Percentiles rank a stretch among this genome's conserved stretches.
Conservation (phyloP, 2,329 filamentous ascomycete species). For the Pseudopyrenochaeta lycopersici region DNA sequence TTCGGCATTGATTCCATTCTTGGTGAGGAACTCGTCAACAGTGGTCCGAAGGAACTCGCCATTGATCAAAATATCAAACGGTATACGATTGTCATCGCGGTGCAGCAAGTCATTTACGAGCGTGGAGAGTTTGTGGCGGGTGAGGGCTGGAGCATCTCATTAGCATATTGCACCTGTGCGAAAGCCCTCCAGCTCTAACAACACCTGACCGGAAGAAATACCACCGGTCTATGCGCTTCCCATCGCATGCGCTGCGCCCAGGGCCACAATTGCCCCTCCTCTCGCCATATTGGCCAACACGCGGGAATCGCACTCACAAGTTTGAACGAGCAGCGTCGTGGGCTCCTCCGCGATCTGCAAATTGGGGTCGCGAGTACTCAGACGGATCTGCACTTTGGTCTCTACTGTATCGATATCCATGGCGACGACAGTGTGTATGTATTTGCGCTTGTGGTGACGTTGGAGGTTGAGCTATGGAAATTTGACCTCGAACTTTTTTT, state of each 20-base stretch:
- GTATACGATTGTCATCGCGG: slow-evolving; percentile 70
- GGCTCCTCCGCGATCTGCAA: slow-evolving; percentile 46
- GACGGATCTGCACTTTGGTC: slow-evolving; percentile 46
- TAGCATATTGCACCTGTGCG: slow-evolving; percentile 4
- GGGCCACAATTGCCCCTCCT: background rate
- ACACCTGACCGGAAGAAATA: background rate
- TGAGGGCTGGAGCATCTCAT: slow-evolving; percentile 32
- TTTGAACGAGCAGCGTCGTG: slow-evolving; percentile 42
- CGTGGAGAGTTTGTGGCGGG: slow-evolving; percentile 61
- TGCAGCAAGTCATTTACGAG: slow-evolving; percentile 69
- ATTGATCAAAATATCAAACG: slow-evolving; percentile 95
- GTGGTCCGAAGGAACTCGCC: slow-evolving; percentile 89
- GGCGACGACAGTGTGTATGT: slow-evolving; percentile 4
- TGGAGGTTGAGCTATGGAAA: slow-evolving; percentile 31
- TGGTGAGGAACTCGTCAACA: slow-evolving; percentile 87
- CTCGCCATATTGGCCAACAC: background rate
- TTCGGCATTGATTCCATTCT: slow-evolving; percentile 88
- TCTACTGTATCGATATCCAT: slow-evolving; percentile 40
- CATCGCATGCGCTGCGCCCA: background rate
- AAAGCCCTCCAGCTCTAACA: background rate
- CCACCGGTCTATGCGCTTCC: background rate
- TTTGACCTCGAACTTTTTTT: slow-evolving; percentile 37
- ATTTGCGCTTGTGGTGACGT: slow-evolving; percentile 2
- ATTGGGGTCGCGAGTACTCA: slow-evolving; percentile 44
- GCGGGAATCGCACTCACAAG: slow-evolving; percentile 31